phyloP scores from a whole-genome alignment of 768 basidiomycete genomes.

The Psilocybe cubensis region DNA sequence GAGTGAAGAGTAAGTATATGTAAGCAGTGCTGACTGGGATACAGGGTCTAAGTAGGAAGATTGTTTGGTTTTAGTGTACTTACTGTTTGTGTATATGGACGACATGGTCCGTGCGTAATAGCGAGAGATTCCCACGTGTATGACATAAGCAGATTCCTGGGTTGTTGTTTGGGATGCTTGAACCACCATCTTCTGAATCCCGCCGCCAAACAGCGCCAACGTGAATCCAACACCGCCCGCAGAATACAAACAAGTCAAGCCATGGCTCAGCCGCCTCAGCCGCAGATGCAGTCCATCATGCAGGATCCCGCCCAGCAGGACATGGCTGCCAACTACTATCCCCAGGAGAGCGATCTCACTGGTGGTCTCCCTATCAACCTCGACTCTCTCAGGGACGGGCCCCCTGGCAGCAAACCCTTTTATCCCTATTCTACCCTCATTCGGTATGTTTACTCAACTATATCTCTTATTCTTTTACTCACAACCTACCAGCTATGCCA shows the following conservation, averaged over 20 bases:
- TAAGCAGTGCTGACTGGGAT: conserved; percentile 6
- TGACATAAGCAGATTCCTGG: conserved; percentile 52
- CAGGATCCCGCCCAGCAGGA: conserved; percentile 55
- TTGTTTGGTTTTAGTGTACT: conserved; percentile 7
- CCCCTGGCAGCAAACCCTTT: conserved; percentile 88
- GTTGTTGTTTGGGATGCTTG: conserved; percentile 48
- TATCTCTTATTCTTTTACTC: conserved; percentile 15
- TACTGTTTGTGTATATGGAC: conserved; percentile 54
- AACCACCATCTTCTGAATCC: conserved; percentile 50
- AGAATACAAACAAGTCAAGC: conserved; percentile 27
- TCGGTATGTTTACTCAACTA: too few species aligned
- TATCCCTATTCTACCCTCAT: conserved; percentile 92
- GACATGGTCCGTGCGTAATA: conserved; percentile 59
- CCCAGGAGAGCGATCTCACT: conserved; percentile 76
- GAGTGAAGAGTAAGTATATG: conserved; percentile 31
- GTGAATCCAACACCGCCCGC: conserved; percentile 19
- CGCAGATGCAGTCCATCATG: conserved; percentile 69
- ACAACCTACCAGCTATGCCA: conserved; percentile 67
- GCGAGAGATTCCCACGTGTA: conserved; percentile 59
- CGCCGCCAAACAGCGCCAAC: conserved; percentile 39
- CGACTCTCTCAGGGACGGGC: conserved; percentile 84
- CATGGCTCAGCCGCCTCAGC: conserved; percentile 62
- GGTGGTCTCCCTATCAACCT: conserved; percentile 87
- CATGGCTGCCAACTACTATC: conserved; percentile 67
- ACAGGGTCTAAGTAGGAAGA: conserved; percentile 6